These are phyloP conservation scores for Solanum bulbocastanum DNA, from an alignment of 257 asterid species.

Conservation along the genomic window DNA sequence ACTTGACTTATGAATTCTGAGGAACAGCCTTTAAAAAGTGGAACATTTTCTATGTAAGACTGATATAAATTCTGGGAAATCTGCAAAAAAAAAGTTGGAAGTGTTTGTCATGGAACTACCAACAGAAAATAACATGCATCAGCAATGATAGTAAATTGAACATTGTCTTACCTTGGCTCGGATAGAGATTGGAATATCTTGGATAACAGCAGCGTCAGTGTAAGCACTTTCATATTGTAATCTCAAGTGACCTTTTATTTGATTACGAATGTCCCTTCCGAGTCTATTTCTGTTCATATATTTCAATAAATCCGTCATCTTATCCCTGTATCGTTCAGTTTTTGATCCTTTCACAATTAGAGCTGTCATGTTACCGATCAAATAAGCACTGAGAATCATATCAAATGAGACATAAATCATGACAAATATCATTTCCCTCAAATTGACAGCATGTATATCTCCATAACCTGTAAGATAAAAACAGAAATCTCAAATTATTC, in stretches of 20 bases:
- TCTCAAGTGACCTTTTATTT: conserved; percentile 87
- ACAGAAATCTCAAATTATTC: background rate
- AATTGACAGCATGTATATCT: conserved; percentile 88
- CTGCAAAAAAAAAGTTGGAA: conserved; percentile 27
- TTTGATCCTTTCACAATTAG: conserved; percentile 88
- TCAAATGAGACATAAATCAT: conserved; percentile 89
- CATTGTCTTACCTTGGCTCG: conserved; percentile 60
- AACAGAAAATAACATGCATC: background rate
- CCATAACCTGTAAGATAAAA: conserved; percentile 62
- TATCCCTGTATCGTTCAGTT: conserved; percentile 84
- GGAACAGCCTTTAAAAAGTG: conserved; percentile 75
- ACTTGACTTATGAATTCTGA: conserved; percentile 77
- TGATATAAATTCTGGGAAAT: conserved; percentile 64
- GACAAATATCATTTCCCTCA: conserved; percentile 88
- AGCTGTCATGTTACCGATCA: conserved; percentile 98
- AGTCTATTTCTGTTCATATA: conserved; percentile 75
- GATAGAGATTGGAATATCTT: conserved; percentile 79
- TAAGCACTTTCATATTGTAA: conserved; percentile 84
- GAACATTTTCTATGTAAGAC: conserved; percentile 49
- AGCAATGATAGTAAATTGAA: background rate
- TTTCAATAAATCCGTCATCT: conserved; percentile 69
- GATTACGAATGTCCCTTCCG: conserved; percentile 60
- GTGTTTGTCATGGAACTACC: background rate
- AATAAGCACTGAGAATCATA: conserved; percentile 88
- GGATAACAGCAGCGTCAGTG: conserved; percentile 67